phyloP scores from a whole-genome alignment of 1,284 basidiomycete species.

The Marasmius tenuissimus region DNA sequence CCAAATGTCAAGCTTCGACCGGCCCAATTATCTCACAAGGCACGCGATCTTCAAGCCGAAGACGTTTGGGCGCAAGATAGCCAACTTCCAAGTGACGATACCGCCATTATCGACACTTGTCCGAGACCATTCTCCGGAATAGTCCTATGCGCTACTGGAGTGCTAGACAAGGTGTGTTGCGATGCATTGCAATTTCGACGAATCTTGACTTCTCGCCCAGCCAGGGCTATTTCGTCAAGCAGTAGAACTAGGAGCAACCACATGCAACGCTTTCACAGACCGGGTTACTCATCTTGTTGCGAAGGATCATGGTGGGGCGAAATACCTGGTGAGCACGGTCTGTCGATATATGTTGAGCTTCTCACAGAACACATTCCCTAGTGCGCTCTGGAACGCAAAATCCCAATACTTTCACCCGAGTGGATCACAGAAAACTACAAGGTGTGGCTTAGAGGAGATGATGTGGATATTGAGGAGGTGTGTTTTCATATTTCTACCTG shows the following conservation, averaged over 20 bases:
- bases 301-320: constrained; percentile 66
- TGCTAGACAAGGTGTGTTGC: constrained; percentile 60
- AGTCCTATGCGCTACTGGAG: constrained; percentile 71
- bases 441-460: constrained; percentile 76
- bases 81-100: constrained; percentile 40
- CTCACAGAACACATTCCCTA: constrained; percentile 25
- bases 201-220: constrained; percentile 32
- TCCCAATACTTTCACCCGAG: constrained; percentile 70
- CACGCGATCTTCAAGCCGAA: constrained; percentile 21
- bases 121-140: constrained; percentile 67
- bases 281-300: constrained; percentile 81
- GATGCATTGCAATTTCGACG: background rate
- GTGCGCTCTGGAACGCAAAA: constrained; percentile 73
- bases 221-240: constrained; percentile 71
- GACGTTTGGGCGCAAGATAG: constrained; percentile 38
- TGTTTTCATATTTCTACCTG: constrained; percentile 7
- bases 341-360: background rate
- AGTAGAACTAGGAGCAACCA: constrained; percentile 70
- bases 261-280: constrained; percentile 71
- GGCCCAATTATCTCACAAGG: constrained; percentile 36
- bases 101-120: constrained; percentile 47
- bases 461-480: constrained; percentile 56
- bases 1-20: constrained; percentile 77
- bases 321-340: constrained; percentile 57
- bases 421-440: constrained; percentile 73